Conservation (phyloP, 495 filamentous ascomycete genomes). For the Cercophora newfieldiana region DNA sequence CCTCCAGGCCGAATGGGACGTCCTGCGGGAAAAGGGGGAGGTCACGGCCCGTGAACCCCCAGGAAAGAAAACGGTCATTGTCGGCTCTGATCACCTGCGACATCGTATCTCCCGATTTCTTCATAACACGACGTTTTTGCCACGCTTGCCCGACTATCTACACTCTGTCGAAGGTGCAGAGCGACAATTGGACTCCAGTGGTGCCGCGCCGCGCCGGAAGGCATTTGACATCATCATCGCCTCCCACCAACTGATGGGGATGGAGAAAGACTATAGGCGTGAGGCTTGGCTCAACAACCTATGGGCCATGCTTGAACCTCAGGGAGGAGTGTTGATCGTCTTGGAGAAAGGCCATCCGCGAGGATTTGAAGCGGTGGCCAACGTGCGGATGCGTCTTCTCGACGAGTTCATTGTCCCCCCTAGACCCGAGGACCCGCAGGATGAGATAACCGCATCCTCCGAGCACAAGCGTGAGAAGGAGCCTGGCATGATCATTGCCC, state of each 20-base stretch:
- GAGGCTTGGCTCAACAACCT: conserved; percentile 79
- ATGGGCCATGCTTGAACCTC: conserved; percentile 80
- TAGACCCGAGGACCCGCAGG: conserved; percentile 40
- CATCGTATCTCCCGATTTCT: conserved; percentile 73
- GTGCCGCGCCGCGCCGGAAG: conserved; percentile 59
- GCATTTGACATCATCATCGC: conserved; percentile 88
- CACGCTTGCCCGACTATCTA: conserved; percentile 88
- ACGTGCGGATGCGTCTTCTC: conserved; percentile 75
- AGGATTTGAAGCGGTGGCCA: conserved; percentile 89
- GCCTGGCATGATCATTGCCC: conserved; percentile 88
- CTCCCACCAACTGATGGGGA: conserved; percentile 73
- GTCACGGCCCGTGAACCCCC: conserved; percentile 36
- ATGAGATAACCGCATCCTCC: conserved; percentile 31
- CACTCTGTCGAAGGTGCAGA: conserved; percentile 52
- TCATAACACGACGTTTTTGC: conserved; percentile 88
- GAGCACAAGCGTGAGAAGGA: conserved; percentile 48
- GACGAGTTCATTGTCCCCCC: conserved; percentile 72
- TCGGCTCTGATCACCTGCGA: conserved; percentile 59
- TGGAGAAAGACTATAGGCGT: conserved; percentile 70
- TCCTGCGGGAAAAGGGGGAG: conserved; percentile 55
- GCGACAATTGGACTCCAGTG: conserved; percentile 41
- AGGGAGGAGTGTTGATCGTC: conserved; percentile 84
- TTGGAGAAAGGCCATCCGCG: conserved; percentile 89
- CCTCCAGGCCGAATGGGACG: conserved; percentile 73
- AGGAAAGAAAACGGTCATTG: conserved; percentile 53